phyloP scores from a whole-genome alignment of 2,329 filamentous ascomycete genomes.

The Arthrobotrys musiformis region DNA sequence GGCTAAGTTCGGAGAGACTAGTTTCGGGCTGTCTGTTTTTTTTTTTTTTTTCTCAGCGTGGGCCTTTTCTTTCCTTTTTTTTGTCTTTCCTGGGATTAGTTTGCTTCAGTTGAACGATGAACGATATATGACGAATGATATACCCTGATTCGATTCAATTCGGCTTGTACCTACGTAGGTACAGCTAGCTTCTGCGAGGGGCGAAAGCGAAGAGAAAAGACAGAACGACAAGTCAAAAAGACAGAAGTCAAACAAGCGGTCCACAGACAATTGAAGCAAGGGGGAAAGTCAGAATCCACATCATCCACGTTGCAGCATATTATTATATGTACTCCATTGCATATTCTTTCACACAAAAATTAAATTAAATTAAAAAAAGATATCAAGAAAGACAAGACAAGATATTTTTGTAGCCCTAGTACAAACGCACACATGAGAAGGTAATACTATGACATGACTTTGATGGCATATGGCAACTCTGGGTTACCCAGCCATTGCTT shows the following conservation, averaged over 20 bases:
- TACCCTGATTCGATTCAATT: slow-evolving; percentile 39
- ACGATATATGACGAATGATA: slow-evolving; percentile 47
- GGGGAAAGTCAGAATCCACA: neutral
- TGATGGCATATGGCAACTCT: too few species aligned
- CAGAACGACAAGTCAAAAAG: too few species aligned
- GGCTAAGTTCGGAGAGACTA: neutral
- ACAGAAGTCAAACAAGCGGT: neutral
- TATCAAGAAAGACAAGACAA: neutral
- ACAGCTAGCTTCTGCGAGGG: slow-evolving; percentile 35
- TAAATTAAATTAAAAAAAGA: neutral
- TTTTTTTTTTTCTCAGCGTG: neutral
- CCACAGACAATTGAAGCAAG: slow-evolving; percentile 1
- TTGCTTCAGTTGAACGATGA: slow-evolving; percentile 26
- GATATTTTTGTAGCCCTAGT: slow-evolving; percentile 4
- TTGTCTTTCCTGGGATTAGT: slow-evolving; percentile 17
- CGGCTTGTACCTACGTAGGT: slow-evolving; percentile 27
- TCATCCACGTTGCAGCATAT: neutral
- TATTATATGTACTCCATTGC: neutral
- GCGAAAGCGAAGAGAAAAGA: slow-evolving; percentile 20
- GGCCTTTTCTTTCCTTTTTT: neutral
- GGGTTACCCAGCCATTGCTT: slow-evolving; percentile 41
- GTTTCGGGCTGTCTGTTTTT: neutral
- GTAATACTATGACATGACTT: neutral
- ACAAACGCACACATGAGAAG: too few species aligned
- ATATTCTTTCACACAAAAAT: neutral